Evolutionary conservation across 2,329 filamentous ascomycete species (phyloP).

Genomic region (Scedosporium aurantiacum): DNA sequence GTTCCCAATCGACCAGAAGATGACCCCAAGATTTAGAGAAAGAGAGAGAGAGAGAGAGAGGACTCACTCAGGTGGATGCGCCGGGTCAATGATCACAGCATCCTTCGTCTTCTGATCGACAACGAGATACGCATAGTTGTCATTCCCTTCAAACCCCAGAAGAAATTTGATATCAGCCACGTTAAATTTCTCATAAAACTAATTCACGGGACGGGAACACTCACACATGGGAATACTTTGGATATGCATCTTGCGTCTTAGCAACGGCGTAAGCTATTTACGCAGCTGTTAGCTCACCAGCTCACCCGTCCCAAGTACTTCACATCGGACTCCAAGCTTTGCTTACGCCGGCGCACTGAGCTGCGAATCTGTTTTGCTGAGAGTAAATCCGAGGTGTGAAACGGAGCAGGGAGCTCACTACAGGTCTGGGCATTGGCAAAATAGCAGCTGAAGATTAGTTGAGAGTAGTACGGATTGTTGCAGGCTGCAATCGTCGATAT

Average conservation of each 20-base stretch:
- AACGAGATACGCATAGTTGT: constrained; percentile 81
- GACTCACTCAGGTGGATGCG: constrained; percentile 65
- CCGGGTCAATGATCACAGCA: constrained; percentile 69
- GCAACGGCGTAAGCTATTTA: neutral
- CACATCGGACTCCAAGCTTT: neutral
- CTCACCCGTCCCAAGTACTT: neutral
- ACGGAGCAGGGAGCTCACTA: neutral
- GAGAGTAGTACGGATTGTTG: too few species aligned
- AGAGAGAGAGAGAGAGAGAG: neutral
- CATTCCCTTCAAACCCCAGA: constrained; percentile 17
- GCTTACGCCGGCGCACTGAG: neutral
- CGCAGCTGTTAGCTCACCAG: neutral
- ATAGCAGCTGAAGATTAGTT: neutral
- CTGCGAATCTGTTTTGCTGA: neutral
- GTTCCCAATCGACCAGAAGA: neutral
- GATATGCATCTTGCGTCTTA: constrained; percentile 5
- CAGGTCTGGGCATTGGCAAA: neutral
- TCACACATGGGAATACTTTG: constrained; percentile 7
- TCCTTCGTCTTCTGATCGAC: constrained; percentile 69
- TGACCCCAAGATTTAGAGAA: neutral
- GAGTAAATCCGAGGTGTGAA: neutral
- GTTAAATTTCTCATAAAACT: neutral
- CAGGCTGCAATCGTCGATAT: neutral
- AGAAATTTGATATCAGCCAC: neutral
- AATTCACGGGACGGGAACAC: neutral